Percentiles rank a stretch among this genome's conserved stretches.
phyloP scores from a whole-genome alignment of 2,329 filamentous ascomycete species.

The Davidsoniella virescens region DNA sequence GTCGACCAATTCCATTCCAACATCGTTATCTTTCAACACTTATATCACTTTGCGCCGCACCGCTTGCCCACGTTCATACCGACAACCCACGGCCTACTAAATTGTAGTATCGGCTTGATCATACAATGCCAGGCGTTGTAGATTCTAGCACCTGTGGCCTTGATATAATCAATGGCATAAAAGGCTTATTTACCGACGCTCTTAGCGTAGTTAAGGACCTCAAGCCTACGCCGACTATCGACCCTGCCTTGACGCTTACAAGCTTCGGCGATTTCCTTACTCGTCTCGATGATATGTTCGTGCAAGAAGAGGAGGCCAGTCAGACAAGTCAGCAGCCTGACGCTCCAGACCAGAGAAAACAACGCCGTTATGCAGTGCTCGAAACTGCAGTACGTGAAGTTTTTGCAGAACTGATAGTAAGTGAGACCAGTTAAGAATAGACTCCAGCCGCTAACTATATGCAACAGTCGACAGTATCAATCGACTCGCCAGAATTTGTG shows the following conservation, averaged over 20 bases:
- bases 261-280: slow-evolving; percentile 39
- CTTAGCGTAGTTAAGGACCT: slow-evolving; percentile 40
- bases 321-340: slow-evolving; percentile 18
- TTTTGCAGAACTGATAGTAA: slow-evolving; percentile 65
- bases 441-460: background rate
- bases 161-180: background rate
- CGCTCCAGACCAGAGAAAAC: slow-evolving; percentile 21
- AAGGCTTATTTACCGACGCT: slow-evolving; percentile 31
- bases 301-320: slow-evolving; percentile 14
- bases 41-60: too few species aligned
- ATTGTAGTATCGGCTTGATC: too few species aligned
- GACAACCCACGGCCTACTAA: too few species aligned
- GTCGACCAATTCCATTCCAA: too few species aligned
- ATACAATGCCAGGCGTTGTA: background rate
- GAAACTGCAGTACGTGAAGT: slow-evolving; percentile 71
- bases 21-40: too few species aligned
- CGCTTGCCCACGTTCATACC: too few species aligned
- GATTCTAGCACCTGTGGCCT: too few species aligned
- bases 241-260: slow-evolving; percentile 58
- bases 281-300: slow-evolving; percentile 28
- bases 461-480: slow-evolving; percentile 51
- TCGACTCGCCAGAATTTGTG: slow-evolving; percentile 63
- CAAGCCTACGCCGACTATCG: slow-evolving; percentile 46
- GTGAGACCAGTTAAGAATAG: slow-evolving; percentile 18
- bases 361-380: slow-evolving; percentile 50